phyloP scores from a whole-genome alignment of 371 early-diverging fungal species.

The Phascolomyces articulosus region DNA sequence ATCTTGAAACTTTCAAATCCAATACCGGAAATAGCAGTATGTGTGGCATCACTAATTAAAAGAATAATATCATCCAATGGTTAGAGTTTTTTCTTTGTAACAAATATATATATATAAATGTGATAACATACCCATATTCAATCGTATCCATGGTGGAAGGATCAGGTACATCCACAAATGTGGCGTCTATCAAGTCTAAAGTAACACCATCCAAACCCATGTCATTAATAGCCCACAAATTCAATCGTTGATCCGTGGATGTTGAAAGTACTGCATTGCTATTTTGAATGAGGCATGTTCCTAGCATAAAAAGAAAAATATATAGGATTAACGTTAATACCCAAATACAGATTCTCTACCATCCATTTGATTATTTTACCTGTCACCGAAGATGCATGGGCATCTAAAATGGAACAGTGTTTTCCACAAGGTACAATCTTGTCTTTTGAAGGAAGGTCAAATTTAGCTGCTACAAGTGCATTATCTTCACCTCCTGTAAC shows the following conservation, averaged over 20 bases:
- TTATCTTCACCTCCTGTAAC: constrained; percentile 69
- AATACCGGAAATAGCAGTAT: constrained; percentile 55
- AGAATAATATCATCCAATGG: too few relatives aligned
- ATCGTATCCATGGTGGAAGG: constrained; percentile 60
- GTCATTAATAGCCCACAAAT: constrained; percentile 48
- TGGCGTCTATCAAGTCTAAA: constrained; percentile 34
- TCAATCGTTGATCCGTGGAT: constrained; percentile 61
- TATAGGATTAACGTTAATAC: background rate
- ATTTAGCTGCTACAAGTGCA: constrained; percentile 44
- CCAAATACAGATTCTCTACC: too few relatives aligned
- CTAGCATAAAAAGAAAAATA: background rate
- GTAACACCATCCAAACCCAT: constrained; percentile 16
- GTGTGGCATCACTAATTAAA: constrained; percentile 22
- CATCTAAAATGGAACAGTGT: constrained; percentile 39
- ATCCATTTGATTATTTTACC: constrained; percentile 21
- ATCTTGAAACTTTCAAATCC: constrained; percentile 40
- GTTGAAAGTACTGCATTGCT: constrained; percentile 39
- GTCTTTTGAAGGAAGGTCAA: background rate
- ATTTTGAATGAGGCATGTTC: constrained; percentile 21
- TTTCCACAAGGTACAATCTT: constrained; percentile 13
- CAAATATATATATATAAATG: too few relatives aligned
- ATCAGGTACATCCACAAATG: constrained; percentile 64
- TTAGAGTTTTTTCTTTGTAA: too few relatives aligned
- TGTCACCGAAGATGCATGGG: constrained; percentile 63
- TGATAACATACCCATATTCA: constrained; percentile 35